A percentile compares a stretch with the other conserved stretches of the same genome.
Conservation (phyloP, 768 basidiomycete genomes). For the Termitomyces sp. region DNA sequence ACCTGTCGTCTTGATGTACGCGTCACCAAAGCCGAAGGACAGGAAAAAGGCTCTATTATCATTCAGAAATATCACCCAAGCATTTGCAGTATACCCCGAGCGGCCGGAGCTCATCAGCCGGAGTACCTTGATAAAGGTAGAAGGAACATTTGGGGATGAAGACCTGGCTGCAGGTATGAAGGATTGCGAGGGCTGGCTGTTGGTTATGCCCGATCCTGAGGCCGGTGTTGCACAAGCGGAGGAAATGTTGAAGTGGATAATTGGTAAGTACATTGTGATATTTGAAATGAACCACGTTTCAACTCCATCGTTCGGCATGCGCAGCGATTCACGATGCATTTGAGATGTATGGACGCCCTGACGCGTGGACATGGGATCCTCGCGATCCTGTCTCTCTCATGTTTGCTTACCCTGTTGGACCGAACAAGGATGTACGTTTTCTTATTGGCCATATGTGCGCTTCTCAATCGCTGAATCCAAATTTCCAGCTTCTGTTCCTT, state of each 20-base stretch:
- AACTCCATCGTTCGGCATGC: constrained; percentile 7
- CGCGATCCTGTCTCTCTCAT: constrained; percentile 77
- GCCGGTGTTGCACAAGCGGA: constrained; percentile 53
- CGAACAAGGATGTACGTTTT: constrained; percentile 68
- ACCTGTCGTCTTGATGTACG: constrained; percentile 51
- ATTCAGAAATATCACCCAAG: constrained; percentile 68
- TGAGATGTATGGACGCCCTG: constrained; percentile 83
- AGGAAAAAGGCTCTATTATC: constrained; percentile 69
- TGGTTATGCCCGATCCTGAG: constrained; percentile 88
- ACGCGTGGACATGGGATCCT: constrained; percentile 85
- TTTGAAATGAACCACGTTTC: neutral
- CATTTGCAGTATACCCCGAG: constrained; percentile 94
- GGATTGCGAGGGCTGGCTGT: constrained; percentile 74
- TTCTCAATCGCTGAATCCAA: constrained; percentile 9
- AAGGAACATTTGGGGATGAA: constrained; percentile 79
- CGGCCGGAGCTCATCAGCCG: constrained; percentile 85
- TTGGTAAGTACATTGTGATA: constrained; percentile 47
- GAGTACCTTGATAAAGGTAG: constrained; percentile 89
- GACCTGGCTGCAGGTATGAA: constrained; percentile 61
- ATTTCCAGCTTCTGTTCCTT: constrained; percentile 70
- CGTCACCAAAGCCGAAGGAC: constrained; percentile 66
- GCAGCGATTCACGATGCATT: constrained; percentile 86
- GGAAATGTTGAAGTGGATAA: constrained; percentile 90
- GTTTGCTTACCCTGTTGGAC: constrained; percentile 92
- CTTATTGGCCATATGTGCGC: neutral